Percentiles rank a stretch among this genome's conserved stretches.
phyloP scores from a whole-genome alignment of 2,329 filamentous ascomycete species.

The Pyricularia sp. region DNA sequence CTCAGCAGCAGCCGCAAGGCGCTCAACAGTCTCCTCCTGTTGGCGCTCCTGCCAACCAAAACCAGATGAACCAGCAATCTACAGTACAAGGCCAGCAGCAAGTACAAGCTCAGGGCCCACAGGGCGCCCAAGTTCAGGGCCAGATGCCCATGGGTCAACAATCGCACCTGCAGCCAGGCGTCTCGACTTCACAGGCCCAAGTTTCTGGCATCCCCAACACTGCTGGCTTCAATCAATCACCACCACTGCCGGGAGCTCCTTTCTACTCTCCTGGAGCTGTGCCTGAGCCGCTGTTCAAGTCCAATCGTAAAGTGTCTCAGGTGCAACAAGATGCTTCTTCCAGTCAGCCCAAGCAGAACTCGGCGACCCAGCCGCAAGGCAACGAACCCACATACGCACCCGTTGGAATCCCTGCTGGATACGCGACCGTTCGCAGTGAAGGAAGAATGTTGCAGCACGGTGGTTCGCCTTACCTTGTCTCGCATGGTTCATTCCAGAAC shows the following conservation, averaged over 20 bases:
- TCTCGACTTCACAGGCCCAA: background rate
- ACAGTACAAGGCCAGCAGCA: constrained; percentile 6
- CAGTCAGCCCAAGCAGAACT: background rate
- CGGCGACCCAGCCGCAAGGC: constrained; percentile 2
- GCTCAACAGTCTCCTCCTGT: background rate
- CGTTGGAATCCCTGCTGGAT: constrained; percentile 24
- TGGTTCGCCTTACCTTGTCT: constrained; percentile 7
- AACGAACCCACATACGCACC: constrained; percentile 21
- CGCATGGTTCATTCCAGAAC: background rate
- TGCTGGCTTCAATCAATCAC: background rate
- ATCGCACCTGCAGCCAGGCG: background rate
- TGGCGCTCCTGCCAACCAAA: background rate
- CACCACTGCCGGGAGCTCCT: background rate
- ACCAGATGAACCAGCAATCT: background rate
- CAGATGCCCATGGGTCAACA: constrained; percentile 1
- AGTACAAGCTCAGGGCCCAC: background rate
- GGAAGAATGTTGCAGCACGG: constrained; percentile 13
- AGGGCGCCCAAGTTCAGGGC: background rate
- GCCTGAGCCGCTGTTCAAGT: constrained; percentile 2
- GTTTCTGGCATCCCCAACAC: background rate
- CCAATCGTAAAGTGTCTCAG: background rate
- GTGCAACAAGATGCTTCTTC: background rate
- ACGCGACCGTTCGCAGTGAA: constrained; percentile 23
- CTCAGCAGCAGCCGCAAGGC: constrained; percentile 6
- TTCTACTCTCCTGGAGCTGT: constrained; percentile 4